phyloP scores from a whole-genome alignment of 495 filamentous ascomycete genomes.

The Daldinia grandis region DNA sequence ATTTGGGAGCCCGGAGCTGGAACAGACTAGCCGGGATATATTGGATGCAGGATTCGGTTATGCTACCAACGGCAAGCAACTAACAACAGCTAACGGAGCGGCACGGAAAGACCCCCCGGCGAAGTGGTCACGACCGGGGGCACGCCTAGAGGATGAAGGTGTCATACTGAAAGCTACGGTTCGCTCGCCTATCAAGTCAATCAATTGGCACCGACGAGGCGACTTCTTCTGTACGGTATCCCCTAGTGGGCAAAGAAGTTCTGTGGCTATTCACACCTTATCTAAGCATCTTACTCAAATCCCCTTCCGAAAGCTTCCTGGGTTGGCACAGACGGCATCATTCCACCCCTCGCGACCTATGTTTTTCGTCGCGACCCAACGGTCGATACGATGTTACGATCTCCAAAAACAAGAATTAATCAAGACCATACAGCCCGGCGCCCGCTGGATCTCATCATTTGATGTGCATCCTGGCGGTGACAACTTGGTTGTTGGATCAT shows the following conservation, averaged over 20 bases:
- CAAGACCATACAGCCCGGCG: slow-evolving; percentile 90
- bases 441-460: slow-evolving; percentile 92
- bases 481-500: slow-evolving; percentile 91
- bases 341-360: slow-evolving; percentile 95
- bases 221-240: slow-evolving; percentile 95
- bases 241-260: slow-evolving; percentile 75
- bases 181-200: slow-evolving; percentile 84
- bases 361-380: slow-evolving; percentile 95
- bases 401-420: slow-evolving; percentile 86
- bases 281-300: slow-evolving; percentile 94
- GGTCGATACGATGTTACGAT: slow-evolving; percentile 90
- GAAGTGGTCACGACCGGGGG: slow-evolving; percentile 82
- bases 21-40: slow-evolving; percentile 75
- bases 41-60: slow-evolving; percentile 91
- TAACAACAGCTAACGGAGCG: slow-evolving; percentile 59
- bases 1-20: slow-evolving; percentile 71
- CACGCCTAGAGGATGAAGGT: slow-evolving; percentile 76
- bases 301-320: slow-evolving; percentile 87
- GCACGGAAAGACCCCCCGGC: slow-evolving; percentile 77
- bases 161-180: slow-evolving; percentile 81
- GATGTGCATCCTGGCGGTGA: slow-evolving; percentile 93
- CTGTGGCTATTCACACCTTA: slow-evolving; percentile 95
- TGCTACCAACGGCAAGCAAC: slow-evolving; percentile 71
- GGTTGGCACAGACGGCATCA: slow-evolving; percentile 84
- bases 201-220: slow-evolving; percentile 92